Evolutionary conservation across 2,329 filamentous ascomycete genomes (phyloP).

Genomic region (Triangularia setosa): DNA sequence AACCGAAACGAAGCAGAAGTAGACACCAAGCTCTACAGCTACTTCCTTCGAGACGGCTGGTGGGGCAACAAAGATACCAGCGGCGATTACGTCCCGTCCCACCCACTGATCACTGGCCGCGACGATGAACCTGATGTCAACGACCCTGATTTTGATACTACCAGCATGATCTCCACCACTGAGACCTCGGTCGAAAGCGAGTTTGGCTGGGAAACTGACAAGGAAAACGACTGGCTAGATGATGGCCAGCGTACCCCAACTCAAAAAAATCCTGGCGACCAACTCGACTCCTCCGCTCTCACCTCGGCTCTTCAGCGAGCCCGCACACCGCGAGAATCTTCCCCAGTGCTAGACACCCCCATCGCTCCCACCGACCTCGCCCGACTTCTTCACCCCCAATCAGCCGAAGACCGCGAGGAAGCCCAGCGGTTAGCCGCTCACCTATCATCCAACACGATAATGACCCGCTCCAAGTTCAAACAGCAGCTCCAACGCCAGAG

Average conservation of each 20-base stretch:
- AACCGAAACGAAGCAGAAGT: conserved; percentile 60
- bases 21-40: conserved; percentile 71
- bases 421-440: conserved; percentile 79
- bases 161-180: conserved; percentile 70
- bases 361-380: conserved; percentile 69
- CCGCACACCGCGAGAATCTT: conserved; percentile 45
- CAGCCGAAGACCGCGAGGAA: conserved; percentile 72
- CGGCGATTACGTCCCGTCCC: conserved; percentile 65
- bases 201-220: conserved; percentile 39
- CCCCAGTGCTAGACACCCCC: conserved; percentile 57
- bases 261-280: conserved; percentile 41
- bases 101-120: conserved; percentile 27
- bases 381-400: conserved; percentile 75
- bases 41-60: conserved; percentile 80
- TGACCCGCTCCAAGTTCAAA: conserved; percentile 78
- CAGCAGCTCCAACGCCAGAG: conserved; percentile 65
- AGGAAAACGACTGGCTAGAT: conserved; percentile 30
- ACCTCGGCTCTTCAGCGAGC: conserved; percentile 16
- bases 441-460: conserved; percentile 63
- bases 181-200: conserved; percentile 40
- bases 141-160: conserved; percentile 50
- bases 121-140: conserved; percentile 54
- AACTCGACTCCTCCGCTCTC: conserved; percentile 37
- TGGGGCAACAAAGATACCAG: conserved; percentile 81
- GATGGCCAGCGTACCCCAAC: conserved; percentile 69